Evolutionary conservation across 345 rosid genomes (phyloP).

Genomic region (Sonneratia caseolaris): DNA sequence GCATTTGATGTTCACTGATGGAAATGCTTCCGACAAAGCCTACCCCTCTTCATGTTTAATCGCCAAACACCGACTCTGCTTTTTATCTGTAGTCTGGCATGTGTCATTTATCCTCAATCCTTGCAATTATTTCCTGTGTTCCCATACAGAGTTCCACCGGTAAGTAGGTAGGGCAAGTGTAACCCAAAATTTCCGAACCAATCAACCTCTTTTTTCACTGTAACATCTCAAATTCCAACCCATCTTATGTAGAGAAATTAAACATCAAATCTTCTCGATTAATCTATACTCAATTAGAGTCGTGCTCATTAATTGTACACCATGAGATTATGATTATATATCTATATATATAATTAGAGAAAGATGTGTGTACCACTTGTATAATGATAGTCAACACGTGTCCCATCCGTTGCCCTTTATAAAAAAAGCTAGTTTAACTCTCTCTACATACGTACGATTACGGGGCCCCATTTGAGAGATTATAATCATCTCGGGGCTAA

Average conservation of each 20-base stretch:
- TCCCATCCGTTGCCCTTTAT: neutral
- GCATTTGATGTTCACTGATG: neutral
- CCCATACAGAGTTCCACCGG: no score
- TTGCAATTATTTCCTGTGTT: neutral
- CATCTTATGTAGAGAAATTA: no score
- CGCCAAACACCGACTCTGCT: constrained; percentile 12
- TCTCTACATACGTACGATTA: neutral
- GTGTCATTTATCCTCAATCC: constrained; percentile 6
- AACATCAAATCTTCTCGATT: no score
- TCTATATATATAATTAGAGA: neutral
- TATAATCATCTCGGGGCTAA: neutral
- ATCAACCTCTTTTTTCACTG: no score
- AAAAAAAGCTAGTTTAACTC: neutral
- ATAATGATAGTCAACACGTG: neutral
- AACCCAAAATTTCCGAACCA: no score
- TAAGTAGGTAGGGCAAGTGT: no score
- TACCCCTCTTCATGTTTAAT: constrained; percentile 18
- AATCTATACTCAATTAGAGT: no score
- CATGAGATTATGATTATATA: no score
- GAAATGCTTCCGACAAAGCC: constrained; percentile 19
- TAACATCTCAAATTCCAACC: no score
- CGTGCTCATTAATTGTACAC: neutral
- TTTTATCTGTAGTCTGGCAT: constrained; percentile 6
- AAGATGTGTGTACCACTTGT: neutral
- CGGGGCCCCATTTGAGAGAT: neutral